Conservation (phyloP, 257 asterid species). For the Verbena officinalis region DNA sequence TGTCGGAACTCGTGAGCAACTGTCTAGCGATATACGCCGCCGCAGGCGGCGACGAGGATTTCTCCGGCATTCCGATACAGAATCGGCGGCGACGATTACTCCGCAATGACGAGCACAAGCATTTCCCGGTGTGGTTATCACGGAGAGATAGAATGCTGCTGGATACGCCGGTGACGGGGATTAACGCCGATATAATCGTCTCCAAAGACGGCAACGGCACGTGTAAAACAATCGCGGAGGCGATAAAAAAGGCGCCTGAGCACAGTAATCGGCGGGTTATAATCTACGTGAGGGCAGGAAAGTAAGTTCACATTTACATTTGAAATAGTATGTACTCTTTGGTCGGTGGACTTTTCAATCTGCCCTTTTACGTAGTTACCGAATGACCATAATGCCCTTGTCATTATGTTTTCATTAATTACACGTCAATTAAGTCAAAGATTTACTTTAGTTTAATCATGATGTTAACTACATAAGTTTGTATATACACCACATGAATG, state of each 20-base stretch:
- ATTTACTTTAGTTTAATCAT: conserved; percentile 14
- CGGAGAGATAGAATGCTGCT: conserved; percentile 65
- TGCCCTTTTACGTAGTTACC: conserved; percentile 7
- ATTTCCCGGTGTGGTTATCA: conserved; percentile 78
- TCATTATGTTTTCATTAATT: background rate
- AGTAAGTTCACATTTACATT: conserved; percentile 56
- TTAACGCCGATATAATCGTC: conserved; percentile 70
- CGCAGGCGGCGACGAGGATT: conserved; percentile 52
- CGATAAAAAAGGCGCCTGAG: conserved; percentile 90
- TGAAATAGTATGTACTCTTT: background rate
- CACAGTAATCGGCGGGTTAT: conserved; percentile 57
- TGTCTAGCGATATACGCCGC: conserved; percentile 84
- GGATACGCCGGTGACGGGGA: conserved; percentile 47
- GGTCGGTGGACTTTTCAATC: conserved; percentile 31
- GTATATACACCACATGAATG: conserved; percentile 16
- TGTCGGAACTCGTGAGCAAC: conserved; percentile 86
- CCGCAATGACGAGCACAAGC: conserved; percentile 29
- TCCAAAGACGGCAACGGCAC: conserved; percentile 85
- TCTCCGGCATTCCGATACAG: conserved; percentile 77
- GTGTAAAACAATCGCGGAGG: conserved; percentile 75
- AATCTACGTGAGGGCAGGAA: conserved; percentile 98
- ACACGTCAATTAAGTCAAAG: conserved; percentile 18
- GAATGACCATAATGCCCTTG: conserved; percentile 34
- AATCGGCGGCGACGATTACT: conserved; percentile 66
- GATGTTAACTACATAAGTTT: background rate